Base-by-base conservation (phyloP, 352 stramenopile species). In the Pythium scleroteichum region DNA sequence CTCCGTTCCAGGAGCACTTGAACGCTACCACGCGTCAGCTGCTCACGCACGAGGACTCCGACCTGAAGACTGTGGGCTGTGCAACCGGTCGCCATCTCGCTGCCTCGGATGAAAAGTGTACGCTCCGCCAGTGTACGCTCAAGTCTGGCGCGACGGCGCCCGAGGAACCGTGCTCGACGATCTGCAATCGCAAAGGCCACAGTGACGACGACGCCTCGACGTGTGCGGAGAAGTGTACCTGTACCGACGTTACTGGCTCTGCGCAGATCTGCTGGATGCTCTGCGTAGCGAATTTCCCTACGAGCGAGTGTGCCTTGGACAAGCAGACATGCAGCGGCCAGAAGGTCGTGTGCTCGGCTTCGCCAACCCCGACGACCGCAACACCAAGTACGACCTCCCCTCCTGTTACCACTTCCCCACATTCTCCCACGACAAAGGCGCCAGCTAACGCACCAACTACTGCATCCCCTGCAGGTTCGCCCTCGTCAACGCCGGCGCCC, bases 221-320 rank as follows among this genome's bases (percentile, higher is more conserved):
- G 24, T 87, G 78, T 39, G 59, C 64, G 4, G 68, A 57, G 23
- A 80, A 80, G 24, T 85, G 78, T 52, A 67, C 75, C 13, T 83
- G 75, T 56, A 63, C 52, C 10, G 62, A 81, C 59, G 7, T 62
- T 38, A 3, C 58, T 0, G 48, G 53, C 14, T 39, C 70, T 22
- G 72, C 55, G 0, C 72, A 84, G 35, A 23, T 72, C 1, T 89
- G 77, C 65, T 87, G 79, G 79, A 87, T 87, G 77, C 51, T 87
- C 12, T 89, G 79, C 50, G 71, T 84, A 7, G 56, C 63, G 49
- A 68, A 64, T 20, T 55, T 78, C 1, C 47, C 35, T 16, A 48
- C 68, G 3, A 50, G 19, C 29, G 20, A 32, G 39, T 84, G 77
- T 54, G 26, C 68, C 0, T 24, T 75, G 40, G 57, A 71, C 64